Conservation (phyloP, 305 asterid genomes). For the Solanum hybrid region DNA sequence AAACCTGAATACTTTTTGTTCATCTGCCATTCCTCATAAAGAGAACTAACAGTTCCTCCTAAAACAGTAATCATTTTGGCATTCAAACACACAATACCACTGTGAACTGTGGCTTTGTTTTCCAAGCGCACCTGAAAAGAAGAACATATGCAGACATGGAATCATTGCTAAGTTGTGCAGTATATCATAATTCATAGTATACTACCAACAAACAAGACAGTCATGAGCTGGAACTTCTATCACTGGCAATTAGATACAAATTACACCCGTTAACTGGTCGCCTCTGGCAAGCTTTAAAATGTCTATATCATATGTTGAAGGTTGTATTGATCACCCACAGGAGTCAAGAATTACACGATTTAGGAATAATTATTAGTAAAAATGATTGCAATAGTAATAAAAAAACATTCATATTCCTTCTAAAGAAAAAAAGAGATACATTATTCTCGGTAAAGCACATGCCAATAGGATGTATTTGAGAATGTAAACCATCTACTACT, state of each 20-base stretch:
- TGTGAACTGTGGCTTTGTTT: conserved; percentile 36
- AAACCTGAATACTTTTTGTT: conserved; percentile 63
- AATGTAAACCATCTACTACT: background rate
- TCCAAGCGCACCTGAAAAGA: conserved; percentile 56
- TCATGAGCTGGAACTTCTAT: background rate
- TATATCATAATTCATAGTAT: background rate
- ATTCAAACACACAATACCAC: conserved; percentile 64
- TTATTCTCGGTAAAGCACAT: background rate
- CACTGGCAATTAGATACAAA: background rate
- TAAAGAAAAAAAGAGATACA: background rate
- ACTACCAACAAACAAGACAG: background rate
- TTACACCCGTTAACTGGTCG: background rate
- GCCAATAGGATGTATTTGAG: background rate
- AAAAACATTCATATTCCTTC: background rate
- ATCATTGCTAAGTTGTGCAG: background rate
- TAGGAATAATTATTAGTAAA: background rate
- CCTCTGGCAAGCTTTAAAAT: background rate
- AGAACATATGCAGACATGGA: conserved; percentile 11
- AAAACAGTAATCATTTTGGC: conserved; percentile 37
- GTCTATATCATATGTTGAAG: background rate
- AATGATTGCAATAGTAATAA: background rate
- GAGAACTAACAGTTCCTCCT: conserved; percentile 80
- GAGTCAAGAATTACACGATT: background rate
- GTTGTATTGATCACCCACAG: background rate
- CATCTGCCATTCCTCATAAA: conserved; percentile 80